Percentiles rank a stretch among this genome's conserved stretches.
Conservation (phyloP, 371 early-diverging fungal species). For the Mortierella sp. region DNA sequence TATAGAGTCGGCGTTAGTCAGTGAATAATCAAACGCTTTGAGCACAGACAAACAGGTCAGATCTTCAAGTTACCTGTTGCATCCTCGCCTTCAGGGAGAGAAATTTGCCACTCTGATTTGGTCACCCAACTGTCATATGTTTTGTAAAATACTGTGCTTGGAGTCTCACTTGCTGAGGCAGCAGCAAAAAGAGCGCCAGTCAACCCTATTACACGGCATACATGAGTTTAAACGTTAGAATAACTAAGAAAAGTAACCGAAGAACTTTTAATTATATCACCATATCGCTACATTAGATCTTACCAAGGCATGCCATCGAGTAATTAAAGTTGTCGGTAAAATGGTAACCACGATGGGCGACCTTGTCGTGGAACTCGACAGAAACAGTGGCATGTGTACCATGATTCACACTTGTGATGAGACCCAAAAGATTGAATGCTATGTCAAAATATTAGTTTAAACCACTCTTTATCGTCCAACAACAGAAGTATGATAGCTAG, state of each 20-base stretch:
- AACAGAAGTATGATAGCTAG: not conserved
- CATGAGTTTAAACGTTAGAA: not conserved
- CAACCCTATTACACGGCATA: slow-evolving; percentile 46
- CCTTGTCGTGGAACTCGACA: slow-evolving; percentile 90
- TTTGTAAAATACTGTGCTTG: slow-evolving; percentile 68
- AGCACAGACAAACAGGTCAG: not conserved
- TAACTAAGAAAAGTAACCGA: not conserved
- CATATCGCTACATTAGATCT: not conserved
- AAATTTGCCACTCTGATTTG: slow-evolving; percentile 83
- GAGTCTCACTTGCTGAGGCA: slow-evolving; percentile 57
- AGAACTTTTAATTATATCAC: not conserved
- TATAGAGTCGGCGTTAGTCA: not conserved
- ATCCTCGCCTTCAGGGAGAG: slow-evolving; percentile 76
- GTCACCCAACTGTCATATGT: slow-evolving; percentile 79
- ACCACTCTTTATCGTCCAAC: not conserved
- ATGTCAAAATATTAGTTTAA: slow-evolving; percentile 13
- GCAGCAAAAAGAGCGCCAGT: slow-evolving; percentile 86
- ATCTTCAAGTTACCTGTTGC: slow-evolving; percentile 57
- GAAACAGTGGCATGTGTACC: slow-evolving; percentile 74
- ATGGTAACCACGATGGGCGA: slow-evolving; percentile 79
- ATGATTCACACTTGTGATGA: slow-evolving; percentile 80
- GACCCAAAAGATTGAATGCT: slow-evolving; percentile 87
- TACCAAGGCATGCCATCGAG: slow-evolving; percentile 77
- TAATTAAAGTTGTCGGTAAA: slow-evolving; percentile 84
- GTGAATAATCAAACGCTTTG: not conserved